These are phyloP conservation scores for Seiridium unicorne DNA, from an alignment of 2,329 filamentous ascomycete species.

Conservation along the genomic window DNA sequence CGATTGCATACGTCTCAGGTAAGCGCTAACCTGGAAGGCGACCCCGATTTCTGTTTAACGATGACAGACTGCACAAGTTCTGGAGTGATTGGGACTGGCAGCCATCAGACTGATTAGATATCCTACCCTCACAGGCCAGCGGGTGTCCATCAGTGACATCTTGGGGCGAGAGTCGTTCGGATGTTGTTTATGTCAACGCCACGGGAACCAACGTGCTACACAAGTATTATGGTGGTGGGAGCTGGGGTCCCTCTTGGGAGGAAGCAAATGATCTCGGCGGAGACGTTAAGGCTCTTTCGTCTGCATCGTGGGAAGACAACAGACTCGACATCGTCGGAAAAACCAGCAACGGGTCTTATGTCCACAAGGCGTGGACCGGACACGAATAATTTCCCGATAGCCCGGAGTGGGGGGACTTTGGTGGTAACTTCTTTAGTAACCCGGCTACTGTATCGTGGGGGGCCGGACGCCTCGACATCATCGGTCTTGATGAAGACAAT, in stretches of 20 bases:
- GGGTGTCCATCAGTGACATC: conserved; percentile 14
- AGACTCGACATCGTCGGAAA: conserved; percentile 17
- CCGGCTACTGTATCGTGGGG: conserved; percentile 16
- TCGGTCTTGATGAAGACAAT: conserved; percentile 10
- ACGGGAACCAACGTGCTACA: conserved; percentile 13
- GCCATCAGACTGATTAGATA: conserved; percentile 13
- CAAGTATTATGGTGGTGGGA: conserved; percentile 17
- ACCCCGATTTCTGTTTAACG: too few relatives aligned
- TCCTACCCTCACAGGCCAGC: conserved; percentile 8
- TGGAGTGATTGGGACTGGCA: conserved; percentile 19
- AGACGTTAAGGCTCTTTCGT: conserved; percentile 1
- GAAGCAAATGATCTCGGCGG: conserved; percentile 13
- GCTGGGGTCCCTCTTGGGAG: conserved; percentile 19
- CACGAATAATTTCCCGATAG: conserved; percentile 1
- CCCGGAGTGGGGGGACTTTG: conserved; percentile 15
- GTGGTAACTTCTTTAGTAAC: conserved; percentile 12
- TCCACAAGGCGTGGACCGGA: conserved; percentile 21
- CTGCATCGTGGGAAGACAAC: conserved; percentile 10
- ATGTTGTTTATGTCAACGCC: conserved; percentile 14
- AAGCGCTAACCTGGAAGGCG: too few relatives aligned
- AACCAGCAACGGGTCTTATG: conserved; percentile 10
- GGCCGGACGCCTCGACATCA: conserved; percentile 13
- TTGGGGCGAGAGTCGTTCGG: conserved; percentile 16
- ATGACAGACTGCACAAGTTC: conserved; percentile 8
- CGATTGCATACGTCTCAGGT: too few relatives aligned